phyloP scores from a whole-genome alignment of 1,284 basidiomycete genomes.

The Microbotryum intermedium region DNA sequence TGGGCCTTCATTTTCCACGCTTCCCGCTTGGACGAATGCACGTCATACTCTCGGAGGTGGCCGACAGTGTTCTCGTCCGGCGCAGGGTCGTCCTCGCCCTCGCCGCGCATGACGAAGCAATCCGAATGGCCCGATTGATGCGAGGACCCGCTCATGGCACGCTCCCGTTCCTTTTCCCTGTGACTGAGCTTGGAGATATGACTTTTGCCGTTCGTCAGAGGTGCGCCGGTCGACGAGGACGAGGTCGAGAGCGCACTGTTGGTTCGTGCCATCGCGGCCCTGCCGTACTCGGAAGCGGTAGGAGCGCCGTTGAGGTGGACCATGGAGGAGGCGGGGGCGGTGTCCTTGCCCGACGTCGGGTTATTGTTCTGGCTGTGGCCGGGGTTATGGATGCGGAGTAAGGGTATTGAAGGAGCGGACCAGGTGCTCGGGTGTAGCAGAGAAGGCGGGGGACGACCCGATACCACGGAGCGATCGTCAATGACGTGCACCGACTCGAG shows the following conservation, averaged over 20 bases:
- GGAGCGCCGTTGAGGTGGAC: not conserved
- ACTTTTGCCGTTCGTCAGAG: not conserved
- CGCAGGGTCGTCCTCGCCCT: not conserved
- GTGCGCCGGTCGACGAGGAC: not conserved
- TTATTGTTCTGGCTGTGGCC: not conserved
- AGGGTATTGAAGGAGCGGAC: not conserved
- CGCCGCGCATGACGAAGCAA: not conserved
- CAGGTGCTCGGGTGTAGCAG: not conserved
- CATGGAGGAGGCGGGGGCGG: not conserved
- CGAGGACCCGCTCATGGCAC: not conserved
- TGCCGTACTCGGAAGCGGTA: not conserved
- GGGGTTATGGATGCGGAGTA: not conserved
- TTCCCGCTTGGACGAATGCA: not conserved
- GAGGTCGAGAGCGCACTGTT: not conserved
- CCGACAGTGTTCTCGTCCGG: not conserved
- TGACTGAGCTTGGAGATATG: not conserved
- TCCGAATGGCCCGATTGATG: too few relatives aligned
- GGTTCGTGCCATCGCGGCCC: not conserved
- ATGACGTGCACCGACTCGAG: slow-evolving; percentile 2
- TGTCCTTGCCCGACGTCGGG: not conserved
- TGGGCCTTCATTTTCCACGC: slow-evolving; percentile 1
- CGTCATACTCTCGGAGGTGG: slow-evolving; percentile 10
- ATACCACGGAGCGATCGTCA: slow-evolving; percentile 1
- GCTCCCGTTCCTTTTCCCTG: not conserved
- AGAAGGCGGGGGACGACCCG: not conserved